phyloP scores from a whole-genome alignment of 192 early-diverging fungal species.

The Backusella westeae region DNA sequence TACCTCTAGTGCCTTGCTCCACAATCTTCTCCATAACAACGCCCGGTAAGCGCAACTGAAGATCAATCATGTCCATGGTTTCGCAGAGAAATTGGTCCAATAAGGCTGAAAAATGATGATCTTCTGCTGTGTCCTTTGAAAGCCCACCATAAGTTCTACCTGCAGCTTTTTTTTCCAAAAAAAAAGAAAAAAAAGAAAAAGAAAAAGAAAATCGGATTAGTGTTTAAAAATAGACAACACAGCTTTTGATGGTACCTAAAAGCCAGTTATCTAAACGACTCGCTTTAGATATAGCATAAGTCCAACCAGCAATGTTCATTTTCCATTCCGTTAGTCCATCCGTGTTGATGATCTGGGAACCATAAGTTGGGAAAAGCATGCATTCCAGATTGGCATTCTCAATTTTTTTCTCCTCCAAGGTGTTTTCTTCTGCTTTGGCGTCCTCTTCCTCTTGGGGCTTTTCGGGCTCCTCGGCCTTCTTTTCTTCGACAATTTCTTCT shows the following conservation, averaged over 20 bases:
- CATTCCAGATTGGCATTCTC: constrained; percentile 14
- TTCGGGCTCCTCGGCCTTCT: background rate
- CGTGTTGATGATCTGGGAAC: background rate
- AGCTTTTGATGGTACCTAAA: constrained; percentile 14
- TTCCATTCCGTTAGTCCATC: constrained; percentile 18
- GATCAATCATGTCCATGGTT: constrained; percentile 19
- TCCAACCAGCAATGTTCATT: constrained; percentile 26
- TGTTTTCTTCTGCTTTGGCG: background rate
- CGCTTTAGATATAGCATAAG: constrained; percentile 19
- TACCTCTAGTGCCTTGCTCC: background rate
- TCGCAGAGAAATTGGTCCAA: constrained; percentile 23
- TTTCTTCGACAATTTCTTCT: background rate
- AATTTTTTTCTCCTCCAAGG: background rate
- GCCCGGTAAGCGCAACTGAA: constrained; percentile 7
- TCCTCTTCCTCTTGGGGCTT: background rate
- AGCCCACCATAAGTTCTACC: constrained; percentile 26
- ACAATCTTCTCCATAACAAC: background rate
- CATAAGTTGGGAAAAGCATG: constrained; percentile 37
- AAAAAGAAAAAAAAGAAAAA: background rate
- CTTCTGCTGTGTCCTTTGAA: constrained; percentile 8
- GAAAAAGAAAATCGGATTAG: background rate
- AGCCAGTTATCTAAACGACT: constrained; percentile 23
- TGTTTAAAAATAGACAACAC: background rate
- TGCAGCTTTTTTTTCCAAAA: constrained; percentile 14
- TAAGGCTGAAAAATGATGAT: constrained; percentile 25